These are phyloP conservation scores for Vigna trinervia DNA, from an alignment of 306 rosid genomes.

Conservation along the genomic window DNA sequence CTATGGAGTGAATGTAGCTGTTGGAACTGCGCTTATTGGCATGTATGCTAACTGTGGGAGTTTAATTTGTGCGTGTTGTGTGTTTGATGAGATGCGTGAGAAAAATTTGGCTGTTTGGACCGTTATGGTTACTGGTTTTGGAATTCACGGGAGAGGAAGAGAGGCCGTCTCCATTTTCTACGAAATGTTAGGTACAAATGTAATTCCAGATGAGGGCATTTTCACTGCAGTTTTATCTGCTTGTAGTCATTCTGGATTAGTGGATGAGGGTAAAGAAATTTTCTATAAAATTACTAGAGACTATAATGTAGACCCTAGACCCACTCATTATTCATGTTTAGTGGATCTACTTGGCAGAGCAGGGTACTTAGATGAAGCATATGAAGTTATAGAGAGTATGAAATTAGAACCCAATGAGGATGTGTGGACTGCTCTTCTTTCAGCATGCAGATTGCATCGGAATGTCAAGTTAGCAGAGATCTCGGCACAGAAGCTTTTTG, in stretches of 20 bases:
- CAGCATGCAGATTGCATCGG: slow-evolving; percentile 63
- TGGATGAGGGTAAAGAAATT: slow-evolving; percentile 59
- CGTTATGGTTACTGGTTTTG: slow-evolving; percentile 66
- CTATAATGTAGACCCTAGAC: slow-evolving; percentile 55
- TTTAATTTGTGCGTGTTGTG: slow-evolving; percentile 50
- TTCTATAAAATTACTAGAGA: slow-evolving; percentile 54
- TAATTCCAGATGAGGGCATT: slow-evolving; percentile 65
- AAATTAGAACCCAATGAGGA: slow-evolving; percentile 54
- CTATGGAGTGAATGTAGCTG: slow-evolving; percentile 52
- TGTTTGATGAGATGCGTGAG: slow-evolving; percentile 57
- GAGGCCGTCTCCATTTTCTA: slow-evolving; percentile 61
- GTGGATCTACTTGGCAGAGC: slow-evolving; percentile 74
- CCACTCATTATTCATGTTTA: slow-evolving; percentile 61
- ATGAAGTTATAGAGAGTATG: slow-evolving; percentile 54
- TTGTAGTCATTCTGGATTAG: slow-evolving; percentile 75
- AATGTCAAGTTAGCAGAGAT: slow-evolving; percentile 63
- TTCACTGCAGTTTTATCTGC: slow-evolving; percentile 67
- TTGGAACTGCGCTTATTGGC: slow-evolving; percentile 63
- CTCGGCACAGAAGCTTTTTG: slow-evolving; percentile 61
- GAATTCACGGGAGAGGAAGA: slow-evolving; percentile 66
- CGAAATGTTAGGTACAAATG: slow-evolving; percentile 51
- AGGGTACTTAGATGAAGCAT: slow-evolving; percentile 66
- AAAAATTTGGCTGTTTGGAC: slow-evolving; percentile 67
- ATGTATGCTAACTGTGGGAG: slow-evolving; percentile 75
- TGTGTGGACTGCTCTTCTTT: slow-evolving; percentile 65